Conservation (phyloP, 2,329 filamentous ascomycete species). For the Clarireedia monteithiana region DNA sequence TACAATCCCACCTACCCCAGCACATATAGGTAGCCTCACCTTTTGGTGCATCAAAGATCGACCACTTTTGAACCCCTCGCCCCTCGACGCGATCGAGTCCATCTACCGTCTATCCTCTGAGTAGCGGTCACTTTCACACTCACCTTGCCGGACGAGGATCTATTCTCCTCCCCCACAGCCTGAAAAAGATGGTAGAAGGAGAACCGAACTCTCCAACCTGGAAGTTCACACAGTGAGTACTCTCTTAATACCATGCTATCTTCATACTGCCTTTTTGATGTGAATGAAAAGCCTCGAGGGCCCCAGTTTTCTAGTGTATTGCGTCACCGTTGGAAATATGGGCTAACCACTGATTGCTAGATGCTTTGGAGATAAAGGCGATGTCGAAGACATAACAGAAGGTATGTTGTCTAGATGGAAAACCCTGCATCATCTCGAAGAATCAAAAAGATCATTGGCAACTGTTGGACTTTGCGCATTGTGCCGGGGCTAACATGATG, state of each 20-base stretch:
- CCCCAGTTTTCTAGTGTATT: slow-evolving; percentile 1
- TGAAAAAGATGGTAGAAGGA: slow-evolving; percentile 85
- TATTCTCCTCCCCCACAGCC: slow-evolving; percentile 25
- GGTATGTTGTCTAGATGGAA: slow-evolving; percentile 16
- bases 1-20: slow-evolving; percentile 16
- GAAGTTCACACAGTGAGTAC: slow-evolving; percentile 86
- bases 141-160: slow-evolving; percentile 21
- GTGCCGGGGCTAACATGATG: slow-evolving; percentile 14
- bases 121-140: slow-evolving; percentile 3
- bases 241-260: neutral
- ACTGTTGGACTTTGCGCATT: neutral
- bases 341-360: slow-evolving; percentile 40
- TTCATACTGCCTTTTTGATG: neutral
- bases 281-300: neutral
- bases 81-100: slow-evolving; percentile 21
- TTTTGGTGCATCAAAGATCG: slow-evolving; percentile 15
- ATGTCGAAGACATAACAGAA: slow-evolving; percentile 61
- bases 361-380: slow-evolving; percentile 99
- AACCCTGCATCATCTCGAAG: neutral
- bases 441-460: neutral
- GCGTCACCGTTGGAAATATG: neutral
- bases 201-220: slow-evolving; percentile 92
- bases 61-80: slow-evolving; percentile 9
- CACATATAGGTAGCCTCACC: slow-evolving; percentile 18
- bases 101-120: slow-evolving; percentile 10